phyloP scores from a whole-genome alignment of 805 yeast genomes.

The Helenozyma baotianmanensis region DNA sequence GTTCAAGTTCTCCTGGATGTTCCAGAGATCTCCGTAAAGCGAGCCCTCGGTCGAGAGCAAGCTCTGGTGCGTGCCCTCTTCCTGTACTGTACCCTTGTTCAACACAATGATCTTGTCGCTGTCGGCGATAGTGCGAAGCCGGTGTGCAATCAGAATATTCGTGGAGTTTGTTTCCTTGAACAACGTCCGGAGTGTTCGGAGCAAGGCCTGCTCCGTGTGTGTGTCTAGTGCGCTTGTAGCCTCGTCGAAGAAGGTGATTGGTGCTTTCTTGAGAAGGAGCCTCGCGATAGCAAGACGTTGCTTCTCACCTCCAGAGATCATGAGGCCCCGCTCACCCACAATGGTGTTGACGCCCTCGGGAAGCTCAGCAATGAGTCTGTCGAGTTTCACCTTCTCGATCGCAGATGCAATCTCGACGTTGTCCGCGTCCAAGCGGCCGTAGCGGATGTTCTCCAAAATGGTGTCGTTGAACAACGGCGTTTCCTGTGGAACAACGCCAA shows the following conservation, averaged over 20 bases:
- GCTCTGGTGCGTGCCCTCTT: conserved; percentile 78
- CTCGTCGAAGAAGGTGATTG: conserved; percentile 92
- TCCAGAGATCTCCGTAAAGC: conserved; percentile 80
- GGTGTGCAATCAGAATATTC: conserved; percentile 87
- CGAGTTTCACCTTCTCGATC: conserved; percentile 67
- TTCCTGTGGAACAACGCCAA: conserved; percentile 97
- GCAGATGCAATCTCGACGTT: conserved; percentile 67
- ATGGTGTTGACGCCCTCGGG: conserved; percentile 84
- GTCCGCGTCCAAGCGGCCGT: conserved; percentile 71
- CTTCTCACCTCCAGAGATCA: conserved; percentile 99
- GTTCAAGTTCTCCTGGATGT: conserved; percentile 79
- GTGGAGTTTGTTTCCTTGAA: conserved; percentile 59
- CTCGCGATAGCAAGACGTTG: conserved; percentile 93
- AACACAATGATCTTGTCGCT: conserved; percentile 90
- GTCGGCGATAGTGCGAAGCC: conserved; percentile 90
- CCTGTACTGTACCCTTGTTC: conserved; percentile 71
- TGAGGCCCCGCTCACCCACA: conserved; percentile 97
- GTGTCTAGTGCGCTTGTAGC: conserved; percentile 97
- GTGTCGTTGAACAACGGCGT: conserved; percentile 94
- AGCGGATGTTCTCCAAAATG: conserved; percentile 79
- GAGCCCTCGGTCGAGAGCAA: conserved; percentile 53
- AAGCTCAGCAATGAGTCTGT: conserved; percentile 55
- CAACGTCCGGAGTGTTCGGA: conserved; percentile 66
- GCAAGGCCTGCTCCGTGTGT: conserved; percentile 83
- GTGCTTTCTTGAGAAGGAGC: conserved; percentile 77